A percentile compares a stretch with the other conserved stretches of the same genome.
These are phyloP conservation scores for Podochytrium sp. DNA, from an alignment of 192 early-diverging fungal species.

Conservation along the genomic window DNA sequence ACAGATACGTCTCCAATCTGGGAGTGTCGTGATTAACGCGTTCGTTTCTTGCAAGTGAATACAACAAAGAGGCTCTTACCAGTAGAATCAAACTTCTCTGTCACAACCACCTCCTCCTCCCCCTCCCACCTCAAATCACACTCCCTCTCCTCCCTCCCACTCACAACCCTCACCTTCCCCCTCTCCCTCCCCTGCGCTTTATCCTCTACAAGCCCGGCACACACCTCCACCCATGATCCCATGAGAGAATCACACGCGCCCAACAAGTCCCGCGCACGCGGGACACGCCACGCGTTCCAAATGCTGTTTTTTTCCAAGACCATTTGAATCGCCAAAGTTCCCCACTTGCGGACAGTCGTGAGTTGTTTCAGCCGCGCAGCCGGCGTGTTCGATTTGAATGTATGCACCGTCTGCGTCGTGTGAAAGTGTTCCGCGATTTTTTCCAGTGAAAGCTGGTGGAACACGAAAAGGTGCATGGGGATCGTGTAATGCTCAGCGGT, in stretches of 20 bases:
- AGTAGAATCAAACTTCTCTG: not conserved
- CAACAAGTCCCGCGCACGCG: not conserved
- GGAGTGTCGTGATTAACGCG: not conserved
- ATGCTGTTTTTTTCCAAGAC: constrained; percentile 1
- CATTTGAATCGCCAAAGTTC: not conserved
- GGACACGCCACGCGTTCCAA: not conserved
- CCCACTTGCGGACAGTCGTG: not conserved
- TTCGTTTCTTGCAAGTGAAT: not conserved
- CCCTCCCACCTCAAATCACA: not conserved
- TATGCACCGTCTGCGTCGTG: no score
- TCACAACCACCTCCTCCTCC: not conserved
- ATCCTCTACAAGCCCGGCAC: not conserved
- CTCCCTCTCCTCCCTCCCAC: not conserved
- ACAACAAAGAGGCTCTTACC: not conserved
- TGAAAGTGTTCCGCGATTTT: not conserved
- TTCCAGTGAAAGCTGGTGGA: not conserved
- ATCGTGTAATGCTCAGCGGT: not conserved
- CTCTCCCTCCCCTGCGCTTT: not conserved
- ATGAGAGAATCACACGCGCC: not conserved
- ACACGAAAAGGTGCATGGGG: not conserved
- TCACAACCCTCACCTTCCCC: not conserved
- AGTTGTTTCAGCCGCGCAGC: not conserved
- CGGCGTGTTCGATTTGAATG: not conserved
- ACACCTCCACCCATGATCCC: not conserved
- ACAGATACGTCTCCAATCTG: constrained; percentile 2